A percentile compares a stretch with the other conserved stretches of the same genome.
Conservation (phyloP, 2,329 filamentous ascomycete genomes). For the Apiospora malaysiana region DNA sequence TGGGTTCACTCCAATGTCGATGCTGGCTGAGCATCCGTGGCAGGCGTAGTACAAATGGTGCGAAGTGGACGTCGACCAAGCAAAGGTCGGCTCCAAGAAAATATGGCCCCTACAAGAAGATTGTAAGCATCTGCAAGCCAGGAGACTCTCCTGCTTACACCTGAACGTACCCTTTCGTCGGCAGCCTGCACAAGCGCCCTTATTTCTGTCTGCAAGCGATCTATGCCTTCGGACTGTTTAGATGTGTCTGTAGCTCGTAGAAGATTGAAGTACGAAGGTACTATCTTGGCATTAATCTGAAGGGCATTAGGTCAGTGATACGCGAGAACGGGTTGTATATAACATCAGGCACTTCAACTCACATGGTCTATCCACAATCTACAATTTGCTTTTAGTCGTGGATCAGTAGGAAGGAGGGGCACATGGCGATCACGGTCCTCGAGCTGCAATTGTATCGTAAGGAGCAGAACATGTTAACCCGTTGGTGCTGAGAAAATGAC, state of each 20-base stretch:
- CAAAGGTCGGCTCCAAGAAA: conserved; percentile 61
- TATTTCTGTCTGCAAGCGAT: conserved; percentile 70
- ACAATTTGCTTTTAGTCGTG: conserved; percentile 73
- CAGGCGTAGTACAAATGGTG: conserved; percentile 75
- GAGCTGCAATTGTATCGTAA: conserved; percentile 52
- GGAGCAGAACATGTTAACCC: not conserved
- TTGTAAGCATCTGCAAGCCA: not conserved
- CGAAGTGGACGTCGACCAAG: conserved; percentile 77
- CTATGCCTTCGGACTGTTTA: conserved; percentile 63
- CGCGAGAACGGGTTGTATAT: not conserved
- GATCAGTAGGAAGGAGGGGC: conserved; percentile 67
- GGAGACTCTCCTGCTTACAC: not conserved
- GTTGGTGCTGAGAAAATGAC: conserved; percentile 33
- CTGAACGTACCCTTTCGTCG: conserved; percentile 48
- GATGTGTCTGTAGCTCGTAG: conserved; percentile 67
- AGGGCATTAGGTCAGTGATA: not conserved
- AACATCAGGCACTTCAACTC: conserved; percentile 36
- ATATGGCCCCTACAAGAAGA: conserved; percentile 63
- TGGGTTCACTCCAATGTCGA: conserved; percentile 68
- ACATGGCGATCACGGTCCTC: conserved; percentile 72
- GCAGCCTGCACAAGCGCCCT: conserved; percentile 54
- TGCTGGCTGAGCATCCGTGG: conserved; percentile 69
- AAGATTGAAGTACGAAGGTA: conserved; percentile 77
- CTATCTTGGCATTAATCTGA: conserved; percentile 77
- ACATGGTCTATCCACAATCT: conserved; percentile 84